Percentiles rank a stretch among this genome's conserved stretches.
phyloP scores from a whole-genome alignment of 352 stramenopile species.

The Thalassiosira livingstoniorum region DNA sequence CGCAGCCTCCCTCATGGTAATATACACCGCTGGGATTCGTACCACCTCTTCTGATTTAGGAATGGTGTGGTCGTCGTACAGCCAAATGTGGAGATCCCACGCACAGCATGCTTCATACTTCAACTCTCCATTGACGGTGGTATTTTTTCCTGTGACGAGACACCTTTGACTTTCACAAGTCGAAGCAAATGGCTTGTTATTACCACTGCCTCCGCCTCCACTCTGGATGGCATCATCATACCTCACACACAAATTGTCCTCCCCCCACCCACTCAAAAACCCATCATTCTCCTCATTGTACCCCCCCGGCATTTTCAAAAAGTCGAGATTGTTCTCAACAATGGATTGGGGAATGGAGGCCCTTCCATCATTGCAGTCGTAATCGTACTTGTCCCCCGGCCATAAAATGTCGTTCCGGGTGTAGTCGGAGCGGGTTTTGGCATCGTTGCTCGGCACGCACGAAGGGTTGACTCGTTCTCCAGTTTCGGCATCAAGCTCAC shows the following conservation, averaged over 20 bases:
- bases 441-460: slow-evolving; percentile 18
- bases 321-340: slow-evolving; percentile 19
- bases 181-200: slow-evolving; percentile 17
- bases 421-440: slow-evolving; percentile 32
- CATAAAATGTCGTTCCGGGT: slow-evolving; percentile 67
- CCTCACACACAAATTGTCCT: slow-evolving; percentile 68
- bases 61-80: slow-evolving; percentile 67
- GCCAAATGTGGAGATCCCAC: slow-evolving; percentile 83
- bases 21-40: slow-evolving; percentile 25
- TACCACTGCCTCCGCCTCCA: slow-evolving; percentile 27
- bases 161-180: slow-evolving; percentile 56
- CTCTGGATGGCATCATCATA: slow-evolving; percentile 39
- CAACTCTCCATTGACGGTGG: slow-evolving; percentile 7
- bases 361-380: slow-evolving; percentile 79
- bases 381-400: slow-evolving; percentile 73
- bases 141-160: slow-evolving; percentile 67
- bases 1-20: slow-evolving; percentile 39
- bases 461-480: not conserved
- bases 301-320: slow-evolving; percentile 31
- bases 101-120: slow-evolving; percentile 79
- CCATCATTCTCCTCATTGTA: slow-evolving; percentile 75
- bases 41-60: slow-evolving; percentile 11
- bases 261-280: slow-evolving; percentile 56
- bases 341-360: slow-evolving; percentile 60
- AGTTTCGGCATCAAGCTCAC: not conserved